Conservation (phyloP, 1,284 basidiomycete species). For the Schizophyllum commune region DNA sequence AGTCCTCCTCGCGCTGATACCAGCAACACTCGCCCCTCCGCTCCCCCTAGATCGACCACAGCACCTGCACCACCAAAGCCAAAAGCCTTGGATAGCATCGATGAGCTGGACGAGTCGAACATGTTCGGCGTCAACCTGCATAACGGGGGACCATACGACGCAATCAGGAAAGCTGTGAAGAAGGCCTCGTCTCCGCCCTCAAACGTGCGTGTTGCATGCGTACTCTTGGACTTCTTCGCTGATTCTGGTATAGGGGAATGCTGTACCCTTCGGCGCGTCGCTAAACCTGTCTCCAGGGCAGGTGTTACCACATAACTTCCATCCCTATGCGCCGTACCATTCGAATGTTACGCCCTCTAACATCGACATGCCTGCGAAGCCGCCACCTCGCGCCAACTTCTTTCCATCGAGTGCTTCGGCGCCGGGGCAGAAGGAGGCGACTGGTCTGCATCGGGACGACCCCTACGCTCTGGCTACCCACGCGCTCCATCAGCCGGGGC, state of each 20-base stretch:
- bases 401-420: neutral
- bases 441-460: neutral
- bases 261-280: slow-evolving; percentile 6
- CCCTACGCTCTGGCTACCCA: neutral
- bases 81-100: slow-evolving; percentile 57
- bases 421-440: neutral
- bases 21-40: neutral
- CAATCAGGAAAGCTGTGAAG: slow-evolving; percentile 21
- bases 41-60: neutral
- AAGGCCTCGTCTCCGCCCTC: slow-evolving; percentile 1
- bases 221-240: neutral
- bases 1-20: neutral
- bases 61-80: slow-evolving; percentile 12
- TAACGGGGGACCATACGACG: slow-evolving; percentile 65
- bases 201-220: neutral
- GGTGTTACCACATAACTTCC: slow-evolving; percentile 13
- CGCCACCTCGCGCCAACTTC: neutral
- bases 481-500: neutral
- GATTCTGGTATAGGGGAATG: neutral
- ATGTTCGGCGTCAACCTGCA: slow-evolving; percentile 55
- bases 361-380: neutral
- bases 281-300: slow-evolving; percentile 14
- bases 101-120: slow-evolving; percentile 67
- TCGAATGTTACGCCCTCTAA: neutral
- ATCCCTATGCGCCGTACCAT: neutral